Evolutionary conservation across 73 alveolate genomes (phyloP), one percentile per base, ranked within the genome.

Genomic region (Paramecium sonneborni): DNA sequence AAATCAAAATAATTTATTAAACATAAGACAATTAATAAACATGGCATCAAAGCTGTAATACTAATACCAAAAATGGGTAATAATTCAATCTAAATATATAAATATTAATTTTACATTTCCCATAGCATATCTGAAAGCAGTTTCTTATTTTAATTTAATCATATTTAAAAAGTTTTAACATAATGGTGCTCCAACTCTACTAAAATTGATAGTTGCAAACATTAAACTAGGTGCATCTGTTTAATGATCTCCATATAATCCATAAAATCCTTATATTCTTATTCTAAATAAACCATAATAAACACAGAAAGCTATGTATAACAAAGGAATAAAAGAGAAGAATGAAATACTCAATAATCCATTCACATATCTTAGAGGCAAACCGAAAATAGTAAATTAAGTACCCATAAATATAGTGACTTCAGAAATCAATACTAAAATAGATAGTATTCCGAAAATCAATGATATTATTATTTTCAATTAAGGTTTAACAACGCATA

Each of bases 171-270:
- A 88, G 34, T 88, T 88, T 10, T 88, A 48, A 28, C 94, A 88
- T 9, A 88, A 28, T 18, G 94, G 94, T 11, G 94, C 94, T 56
- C 91, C 94, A 0, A 88, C 94, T 69, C 94, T 56, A 23, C 88
- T 56, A 57, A 88, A 88, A 46, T 88, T 88, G 7, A 88, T 82
- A 4, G 94, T 69, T 3, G 94, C 94, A 88, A 88, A 88, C 74
- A 88, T 30, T 5, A 88, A 43, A 69, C 94, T 88, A 1, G 94
- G 91, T n/a, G 94, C 94, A 88, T 88, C 94, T 43, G 94, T 88
- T 32, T 88, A 58, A 26, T 58, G 68, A 88, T 88, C 67, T 5
- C 82, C 82, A 70, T 88, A 88, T 0, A 88, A 34, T 39, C 94
- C 94, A 44, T 69, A 88, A 58, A 88, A 88, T 46, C 94, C 94